Evolutionary conservation across 2,329 filamentous ascomycete species (phyloP).

Genomic region (Aspergillus sp.): DNA sequence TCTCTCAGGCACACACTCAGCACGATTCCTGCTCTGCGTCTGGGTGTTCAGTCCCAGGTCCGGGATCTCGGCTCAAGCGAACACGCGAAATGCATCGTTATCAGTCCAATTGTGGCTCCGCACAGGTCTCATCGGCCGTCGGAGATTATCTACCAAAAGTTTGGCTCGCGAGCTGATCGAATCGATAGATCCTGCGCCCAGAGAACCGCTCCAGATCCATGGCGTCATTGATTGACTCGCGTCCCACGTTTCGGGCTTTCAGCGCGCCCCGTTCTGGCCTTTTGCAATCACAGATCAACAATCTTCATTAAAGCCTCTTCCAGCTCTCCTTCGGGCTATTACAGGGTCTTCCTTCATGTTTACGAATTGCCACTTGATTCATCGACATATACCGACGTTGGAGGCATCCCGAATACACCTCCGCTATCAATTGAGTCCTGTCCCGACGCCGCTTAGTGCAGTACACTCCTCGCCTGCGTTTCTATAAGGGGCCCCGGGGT

Average conservation of each 20-base stretch:
- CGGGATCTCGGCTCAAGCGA: background rate
- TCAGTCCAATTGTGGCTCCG: background rate
- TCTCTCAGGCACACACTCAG: constrained; percentile 2
- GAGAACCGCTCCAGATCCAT: constrained; percentile 13
- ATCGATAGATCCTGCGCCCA: constrained; percentile 12
- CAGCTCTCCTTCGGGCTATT: background rate
- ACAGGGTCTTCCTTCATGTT: background rate
- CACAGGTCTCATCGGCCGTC: background rate
- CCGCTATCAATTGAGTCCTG: background rate
- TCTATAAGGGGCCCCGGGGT: background rate
- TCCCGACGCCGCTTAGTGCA: no score
- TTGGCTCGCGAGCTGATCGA: background rate
- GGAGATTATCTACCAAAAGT: background rate
- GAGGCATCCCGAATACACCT: background rate
- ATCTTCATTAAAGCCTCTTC: background rate
- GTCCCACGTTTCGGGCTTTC: constrained; percentile 30
- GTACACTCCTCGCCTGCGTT: background rate
- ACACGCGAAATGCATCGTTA: background rate
- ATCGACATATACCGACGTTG: background rate
- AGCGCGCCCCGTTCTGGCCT: constrained; percentile 22
- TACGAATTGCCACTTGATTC: background rate
- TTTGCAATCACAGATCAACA: constrained; percentile 14
- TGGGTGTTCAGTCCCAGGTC: no score
- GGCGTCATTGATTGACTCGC: constrained; percentile 32
- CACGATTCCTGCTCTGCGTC: background rate